Conservation (phyloP, 164 flowering plant species). For the Aristolochia fimbriata region DNA sequence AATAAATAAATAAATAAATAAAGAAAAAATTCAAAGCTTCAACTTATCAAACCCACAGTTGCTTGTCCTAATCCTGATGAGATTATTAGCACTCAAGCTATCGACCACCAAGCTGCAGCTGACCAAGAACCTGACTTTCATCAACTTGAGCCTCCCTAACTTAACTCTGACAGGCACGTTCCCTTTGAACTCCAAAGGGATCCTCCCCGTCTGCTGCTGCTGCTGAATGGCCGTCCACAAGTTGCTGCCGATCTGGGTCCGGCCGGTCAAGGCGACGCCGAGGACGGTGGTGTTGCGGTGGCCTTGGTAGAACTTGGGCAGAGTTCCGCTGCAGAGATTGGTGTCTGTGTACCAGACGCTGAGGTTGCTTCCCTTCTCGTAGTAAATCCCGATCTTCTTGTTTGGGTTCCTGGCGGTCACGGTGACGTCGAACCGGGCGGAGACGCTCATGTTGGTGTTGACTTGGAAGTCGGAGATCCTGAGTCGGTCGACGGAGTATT, state of each 20-base stretch:
- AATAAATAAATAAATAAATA: too few relatives aligned
- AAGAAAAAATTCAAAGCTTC: slow-evolving; percentile 23
- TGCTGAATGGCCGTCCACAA: slow-evolving; percentile 25
- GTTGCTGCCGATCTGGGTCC: slow-evolving; percentile 27
- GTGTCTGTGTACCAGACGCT: slow-evolving; percentile 44
- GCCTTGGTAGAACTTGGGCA: slow-evolving; percentile 85
- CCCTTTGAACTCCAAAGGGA: slow-evolving; percentile 50
- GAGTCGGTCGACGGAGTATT: slow-evolving; percentile 51
- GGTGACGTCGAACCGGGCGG: slow-evolving; percentile 51
- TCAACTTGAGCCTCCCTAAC: slow-evolving; percentile 65
- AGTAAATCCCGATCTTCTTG: slow-evolving; percentile 76
- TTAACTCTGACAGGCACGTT: slow-evolving; percentile 62
- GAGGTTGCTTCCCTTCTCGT: slow-evolving; percentile 48
- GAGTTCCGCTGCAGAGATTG: slow-evolving; percentile 43
- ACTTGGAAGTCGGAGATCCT: slow-evolving; percentile 36
- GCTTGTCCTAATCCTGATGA: slow-evolving; percentile 39
- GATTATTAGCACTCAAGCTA: slow-evolving; percentile 26
- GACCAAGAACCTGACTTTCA: slow-evolving; percentile 50
- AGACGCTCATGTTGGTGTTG: slow-evolving; percentile 32
- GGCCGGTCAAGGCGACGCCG: slow-evolving; percentile 38
- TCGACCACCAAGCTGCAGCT: slow-evolving; percentile 52
- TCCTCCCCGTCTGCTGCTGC: slow-evolving; percentile 46
- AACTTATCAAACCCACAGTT: slow-evolving; percentile 43
- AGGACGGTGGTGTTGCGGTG: slow-evolving; percentile 69
- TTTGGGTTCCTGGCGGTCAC: slow-evolving; percentile 74